Conservation (phyloP, 2,329 filamentous ascomycete species). For the Lithohypha guttulata region DNA sequence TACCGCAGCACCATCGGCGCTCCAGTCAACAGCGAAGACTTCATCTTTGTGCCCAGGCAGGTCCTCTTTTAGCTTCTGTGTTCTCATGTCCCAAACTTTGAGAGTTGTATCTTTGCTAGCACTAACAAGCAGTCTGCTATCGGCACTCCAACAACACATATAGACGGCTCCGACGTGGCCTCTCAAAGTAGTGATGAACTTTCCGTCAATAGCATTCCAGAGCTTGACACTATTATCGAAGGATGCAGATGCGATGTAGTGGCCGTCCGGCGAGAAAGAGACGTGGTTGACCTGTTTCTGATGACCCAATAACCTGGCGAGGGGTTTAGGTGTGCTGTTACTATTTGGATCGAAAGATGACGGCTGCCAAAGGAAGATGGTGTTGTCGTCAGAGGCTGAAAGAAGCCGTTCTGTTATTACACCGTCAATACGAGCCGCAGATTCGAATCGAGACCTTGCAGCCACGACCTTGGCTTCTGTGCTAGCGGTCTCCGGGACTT, state of each 20-base stretch:
- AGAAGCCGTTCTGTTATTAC: constrained; percentile 74
- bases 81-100: constrained; percentile 87
- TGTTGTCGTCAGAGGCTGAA: constrained; percentile 89
- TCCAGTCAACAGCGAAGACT: constrained; percentile 93
- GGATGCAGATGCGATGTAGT: constrained; percentile 72
- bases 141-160: constrained; percentile 82
- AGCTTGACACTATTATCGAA: constrained; percentile 95
- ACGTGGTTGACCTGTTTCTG: constrained; percentile 97
- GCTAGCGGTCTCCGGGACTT: constrained; percentile 48
- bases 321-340: constrained; percentile 60
- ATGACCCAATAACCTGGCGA: constrained; percentile 83
- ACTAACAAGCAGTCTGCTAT: constrained; percentile 79
- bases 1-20: constrained; percentile 76
- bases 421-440: constrained; percentile 66
- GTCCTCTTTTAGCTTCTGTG: constrained; percentile 70
- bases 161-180: constrained; percentile 90
- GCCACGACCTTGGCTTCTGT: constrained; percentile 62
- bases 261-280: constrained; percentile 81
- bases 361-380: constrained; percentile 92
- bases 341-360: constrained; percentile 27
- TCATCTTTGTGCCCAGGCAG: constrained; percentile 85
- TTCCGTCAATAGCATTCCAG: constrained; percentile 71
- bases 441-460: constrained; percentile 73
- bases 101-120: constrained; percentile 85
- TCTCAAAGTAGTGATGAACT: constrained; percentile 76